Conservation (phyloP, 495 filamentous ascomycete genomes). For the Penicillium mononematosum region DNA sequence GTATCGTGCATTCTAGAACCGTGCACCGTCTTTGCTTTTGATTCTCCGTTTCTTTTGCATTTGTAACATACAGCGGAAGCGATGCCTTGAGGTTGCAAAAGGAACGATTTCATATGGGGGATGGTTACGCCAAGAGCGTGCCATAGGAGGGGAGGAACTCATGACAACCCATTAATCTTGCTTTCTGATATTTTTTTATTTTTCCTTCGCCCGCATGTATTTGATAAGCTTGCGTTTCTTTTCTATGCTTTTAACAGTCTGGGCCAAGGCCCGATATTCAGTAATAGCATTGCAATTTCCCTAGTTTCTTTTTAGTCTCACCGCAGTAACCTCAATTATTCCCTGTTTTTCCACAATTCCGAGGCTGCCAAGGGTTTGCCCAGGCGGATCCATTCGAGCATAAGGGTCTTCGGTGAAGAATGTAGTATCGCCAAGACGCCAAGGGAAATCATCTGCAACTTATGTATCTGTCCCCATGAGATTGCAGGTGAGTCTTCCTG, state of each 20-base stretch:
- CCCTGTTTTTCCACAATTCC: background rate
- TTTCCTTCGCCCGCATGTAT: slow-evolving; percentile 31
- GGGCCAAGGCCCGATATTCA: slow-evolving; percentile 14
- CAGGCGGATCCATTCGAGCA: background rate
- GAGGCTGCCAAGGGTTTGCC: slow-evolving; percentile 15
- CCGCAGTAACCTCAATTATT: slow-evolving; percentile 1
- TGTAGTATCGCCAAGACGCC: slow-evolving; percentile 22
- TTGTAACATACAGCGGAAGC: slow-evolving; percentile 44
- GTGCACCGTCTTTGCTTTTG: slow-evolving; percentile 12
- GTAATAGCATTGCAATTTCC: slow-evolving; percentile 24
- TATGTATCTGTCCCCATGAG: background rate
- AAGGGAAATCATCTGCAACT: slow-evolving; percentile 21
- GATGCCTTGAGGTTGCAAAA: slow-evolving; percentile 35
- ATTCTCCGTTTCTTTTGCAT: slow-evolving; percentile 27
- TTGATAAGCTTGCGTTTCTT: slow-evolving; percentile 21
- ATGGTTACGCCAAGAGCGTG: slow-evolving; percentile 16
- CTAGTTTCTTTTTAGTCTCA: background rate
- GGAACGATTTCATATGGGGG: slow-evolving; percentile 20
- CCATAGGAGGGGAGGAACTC: slow-evolving; percentile 17
- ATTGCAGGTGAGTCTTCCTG: slow-evolving; percentile 5
- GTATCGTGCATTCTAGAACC: slow-evolving; percentile 56
- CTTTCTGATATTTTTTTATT: slow-evolving; percentile 22
- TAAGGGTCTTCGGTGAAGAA: slow-evolving; percentile 10
- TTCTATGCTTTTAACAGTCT: slow-evolving; percentile 7
- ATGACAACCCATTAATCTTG: slow-evolving; percentile 29